Conservation (phyloP, 495 filamentous ascomycete species). For the Xylaria intraflava region DNA sequence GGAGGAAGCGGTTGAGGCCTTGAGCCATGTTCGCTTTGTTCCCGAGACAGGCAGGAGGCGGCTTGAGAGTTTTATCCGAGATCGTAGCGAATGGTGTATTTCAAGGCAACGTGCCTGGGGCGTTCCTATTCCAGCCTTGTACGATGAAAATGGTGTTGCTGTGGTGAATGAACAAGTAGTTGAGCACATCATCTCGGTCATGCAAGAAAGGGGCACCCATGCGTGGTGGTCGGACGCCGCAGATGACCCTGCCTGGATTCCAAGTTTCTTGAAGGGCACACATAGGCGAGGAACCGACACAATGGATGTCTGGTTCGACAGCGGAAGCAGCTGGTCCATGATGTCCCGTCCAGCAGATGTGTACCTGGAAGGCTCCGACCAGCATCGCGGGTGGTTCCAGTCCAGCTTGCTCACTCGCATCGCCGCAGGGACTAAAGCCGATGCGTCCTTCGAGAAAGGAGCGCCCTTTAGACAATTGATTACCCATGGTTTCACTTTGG, state of each 20-base stretch:
- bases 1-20: conserved; percentile 54
- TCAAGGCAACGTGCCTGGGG: conserved; percentile 97
- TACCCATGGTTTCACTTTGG: conserved; percentile 92
- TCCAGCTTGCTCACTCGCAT: conserved; percentile 91
- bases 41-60: conserved; percentile 64
- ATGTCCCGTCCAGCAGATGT: conserved; percentile 63
- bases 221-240: conserved; percentile 86
- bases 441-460: conserved; percentile 17
- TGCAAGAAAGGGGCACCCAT: conserved; percentile 71
- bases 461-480: conserved; percentile 76
- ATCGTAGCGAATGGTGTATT: conserved; percentile 95
- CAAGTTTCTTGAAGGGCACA: conserved; percentile 42
- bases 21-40: conserved; percentile 69
- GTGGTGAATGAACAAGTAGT: conserved; percentile 73
- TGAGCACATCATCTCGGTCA: conserved; percentile 73
- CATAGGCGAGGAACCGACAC: conserved; percentile 85
- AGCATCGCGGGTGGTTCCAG: conserved; percentile 98
- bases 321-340: conserved; percentile 87
- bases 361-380: conserved; percentile 90
- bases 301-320: conserved; percentile 99
- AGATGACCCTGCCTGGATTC: conserved; percentile 69
- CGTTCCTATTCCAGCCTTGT: conserved; percentile 89
- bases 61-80: conserved; percentile 75
- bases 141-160: conserved; percentile 62
- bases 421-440: conserved; percentile 28